Conservation (phyloP, 2,329 filamentous ascomycete species). For the Paramyrothecium roridum region DNA sequence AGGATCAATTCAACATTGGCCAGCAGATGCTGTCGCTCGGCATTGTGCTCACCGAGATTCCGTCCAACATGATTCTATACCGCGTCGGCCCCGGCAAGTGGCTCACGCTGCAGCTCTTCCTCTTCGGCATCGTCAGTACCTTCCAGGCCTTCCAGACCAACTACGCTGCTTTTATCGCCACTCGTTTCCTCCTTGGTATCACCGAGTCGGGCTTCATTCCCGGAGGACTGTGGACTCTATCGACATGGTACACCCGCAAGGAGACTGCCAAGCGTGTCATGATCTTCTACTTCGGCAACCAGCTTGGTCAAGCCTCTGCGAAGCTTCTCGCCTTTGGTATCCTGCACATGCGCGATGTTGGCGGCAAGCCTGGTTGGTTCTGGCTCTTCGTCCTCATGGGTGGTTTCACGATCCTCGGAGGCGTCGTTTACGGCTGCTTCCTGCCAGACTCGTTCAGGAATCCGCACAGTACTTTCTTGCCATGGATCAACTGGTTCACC, state of each 20-base stretch:
- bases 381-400: conserved; percentile 55
- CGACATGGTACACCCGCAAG: conserved; percentile 51
- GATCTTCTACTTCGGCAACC: conserved; percentile 55
- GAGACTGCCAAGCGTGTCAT: conserved; percentile 51
- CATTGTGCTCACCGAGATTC: conserved; percentile 42
- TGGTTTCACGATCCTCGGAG: conserved; percentile 43
- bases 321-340: conserved; percentile 42
- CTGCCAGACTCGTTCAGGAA: conserved; percentile 43
- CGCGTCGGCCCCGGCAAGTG: conserved; percentile 43
- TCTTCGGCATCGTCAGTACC: conserved; percentile 49
- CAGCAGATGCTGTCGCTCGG: conserved; percentile 47
- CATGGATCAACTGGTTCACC: conserved; percentile 28
- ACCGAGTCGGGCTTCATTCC: conserved; percentile 55
- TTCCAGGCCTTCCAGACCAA: conserved; percentile 51
- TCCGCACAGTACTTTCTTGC: conserved; percentile 38
- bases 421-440: conserved; percentile 37
- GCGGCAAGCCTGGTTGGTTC: conserved; percentile 49
- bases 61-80: conserved; percentile 32
- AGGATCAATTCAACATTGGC: conserved; percentile 50
- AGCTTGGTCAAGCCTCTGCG: conserved; percentile 38
- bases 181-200: conserved; percentile 49
- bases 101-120: conserved; percentile 50
- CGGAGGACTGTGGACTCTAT: conserved; percentile 46
- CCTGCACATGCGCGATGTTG: conserved; percentile 45
- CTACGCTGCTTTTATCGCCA: conserved; percentile 44